A percentile compares a stretch with the other conserved stretches of the same genome.
These are phyloP conservation scores for Perkinsus olseni DNA, from an alignment of 169 alveolate genomes.

Conservation along the genomic window DNA sequence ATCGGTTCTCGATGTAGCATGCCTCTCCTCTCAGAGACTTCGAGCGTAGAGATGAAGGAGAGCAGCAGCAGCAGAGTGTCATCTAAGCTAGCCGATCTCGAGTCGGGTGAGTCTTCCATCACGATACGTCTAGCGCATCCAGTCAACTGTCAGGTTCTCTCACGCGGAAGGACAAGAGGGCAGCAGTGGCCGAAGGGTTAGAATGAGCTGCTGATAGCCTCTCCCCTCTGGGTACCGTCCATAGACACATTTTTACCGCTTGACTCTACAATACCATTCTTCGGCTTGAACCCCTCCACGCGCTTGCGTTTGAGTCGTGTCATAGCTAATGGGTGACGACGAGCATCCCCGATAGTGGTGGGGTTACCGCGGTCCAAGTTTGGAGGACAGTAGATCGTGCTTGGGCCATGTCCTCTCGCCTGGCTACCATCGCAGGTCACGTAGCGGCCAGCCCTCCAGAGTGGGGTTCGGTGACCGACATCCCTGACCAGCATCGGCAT, in stretches of 20 bases:
- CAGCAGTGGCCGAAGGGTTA: too few relatives aligned
- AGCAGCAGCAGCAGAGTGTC: too few relatives aligned
- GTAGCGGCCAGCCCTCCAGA: background rate
- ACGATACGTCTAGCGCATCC: background rate
- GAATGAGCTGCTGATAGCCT: too few relatives aligned
- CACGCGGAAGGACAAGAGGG: background rate
- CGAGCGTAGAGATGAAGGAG: background rate
- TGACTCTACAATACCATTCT: too few relatives aligned
- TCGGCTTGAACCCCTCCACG: too few relatives aligned
- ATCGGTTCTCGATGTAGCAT: too few relatives aligned
- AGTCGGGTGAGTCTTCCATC: background rate
- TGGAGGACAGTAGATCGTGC: too few relatives aligned
- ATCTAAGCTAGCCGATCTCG: background rate
- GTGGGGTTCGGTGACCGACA: background rate
- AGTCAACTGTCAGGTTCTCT: background rate
- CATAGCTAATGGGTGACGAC: too few relatives aligned
- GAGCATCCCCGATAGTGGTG: background rate
- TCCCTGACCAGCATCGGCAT: background rate
- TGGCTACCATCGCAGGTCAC: background rate
- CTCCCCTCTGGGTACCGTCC: too few relatives aligned
- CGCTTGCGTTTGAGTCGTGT: too few relatives aligned
- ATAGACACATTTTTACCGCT: too few relatives aligned
- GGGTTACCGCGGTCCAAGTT: too few relatives aligned
- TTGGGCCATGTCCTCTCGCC: background rate
- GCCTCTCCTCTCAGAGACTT: background rate